Evolutionary conservation across 306 rosid species (phyloP), one percentile per base, ranked within the genome.

Genomic region (Cercis canadensis): DNA sequence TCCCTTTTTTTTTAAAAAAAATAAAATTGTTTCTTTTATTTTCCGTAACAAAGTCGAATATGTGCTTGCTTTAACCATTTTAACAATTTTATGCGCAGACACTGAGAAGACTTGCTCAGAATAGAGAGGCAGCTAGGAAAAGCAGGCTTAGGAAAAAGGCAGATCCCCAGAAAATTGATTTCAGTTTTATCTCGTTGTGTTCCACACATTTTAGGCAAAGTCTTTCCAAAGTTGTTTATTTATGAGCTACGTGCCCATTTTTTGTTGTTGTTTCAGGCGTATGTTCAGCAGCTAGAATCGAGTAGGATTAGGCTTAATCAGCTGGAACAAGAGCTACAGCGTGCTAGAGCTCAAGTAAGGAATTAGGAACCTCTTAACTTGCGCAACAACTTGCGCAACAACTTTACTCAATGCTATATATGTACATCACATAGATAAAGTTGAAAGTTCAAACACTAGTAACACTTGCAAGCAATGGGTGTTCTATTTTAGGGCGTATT

Each of bases 141-240:
- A 91, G 99, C 92, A 91, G 99, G 87, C 96, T 95, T 7, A 87
- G 99, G 64, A 95, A 95, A 79, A 95, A 95, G 96, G 99, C 85
- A 31, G 43, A 16, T 45, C 29, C 75, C 50, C 40, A 52, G 51
- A 5, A 56, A 55, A n/a, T 66, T 58, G 9, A 11, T 18, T 5
- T 24, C 2, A 34, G 8, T 39, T 61, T 65, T 7, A 51, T 63
- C 8, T 54, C 37, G 1, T 67, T 62, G 12, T 71, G 33, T 75
- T 44, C 72, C 44, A 54, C 75, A 55, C 82, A 47, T 29, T 73
- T 76, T 57, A 37, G 69, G 66, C 33, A 83, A 69, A 36, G 33
- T 55, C 69, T 75, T 40, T 68, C 44, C 63, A 45, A 31, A 41
- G 36, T 5, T 18, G 13, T 9, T 19, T 40, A 50, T 33, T 62